phyloP scores from a whole-genome alignment of 2,329 filamentous ascomycete species.

The Penicillium thymicola region DNA sequence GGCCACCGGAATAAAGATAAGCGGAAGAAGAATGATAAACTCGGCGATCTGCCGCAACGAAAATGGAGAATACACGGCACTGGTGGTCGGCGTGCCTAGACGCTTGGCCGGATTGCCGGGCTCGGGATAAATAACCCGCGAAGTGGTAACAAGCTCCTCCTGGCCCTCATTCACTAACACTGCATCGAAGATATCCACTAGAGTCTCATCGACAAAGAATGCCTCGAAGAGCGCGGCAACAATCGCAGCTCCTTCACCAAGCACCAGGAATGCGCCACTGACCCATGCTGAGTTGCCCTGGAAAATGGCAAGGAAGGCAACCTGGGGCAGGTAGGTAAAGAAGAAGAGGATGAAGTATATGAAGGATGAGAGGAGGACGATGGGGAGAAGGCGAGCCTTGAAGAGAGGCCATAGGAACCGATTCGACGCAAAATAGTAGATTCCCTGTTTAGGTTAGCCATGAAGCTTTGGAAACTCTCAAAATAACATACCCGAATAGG shows the following conservation, averaged over 20 bases:
- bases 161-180: constrained; percentile 73
- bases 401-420: constrained; percentile 81
- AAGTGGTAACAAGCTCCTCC: constrained; percentile 63
- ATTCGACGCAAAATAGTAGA: constrained; percentile 76
- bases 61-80: constrained; percentile 81
- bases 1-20: constrained; percentile 82
- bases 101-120: constrained; percentile 71
- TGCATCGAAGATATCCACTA: constrained; percentile 81
- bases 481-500: constrained; percentile 43
- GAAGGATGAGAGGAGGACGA: constrained; percentile 75
- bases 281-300: constrained; percentile 85
- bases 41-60: constrained; percentile 87
- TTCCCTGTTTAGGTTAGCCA: constrained; percentile 52
- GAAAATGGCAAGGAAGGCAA: constrained; percentile 83
- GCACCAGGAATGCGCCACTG: constrained; percentile 78
- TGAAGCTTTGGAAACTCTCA: neutral
- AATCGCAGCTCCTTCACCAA: constrained; percentile 63
- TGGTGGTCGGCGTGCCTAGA: constrained; percentile 74
- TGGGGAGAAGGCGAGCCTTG: constrained; percentile 70
- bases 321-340: constrained; percentile 84
- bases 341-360: constrained; percentile 84
- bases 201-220: constrained; percentile 74
- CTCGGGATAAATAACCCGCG: constrained; percentile 64
- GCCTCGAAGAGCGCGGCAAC: constrained; percentile 70
- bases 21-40: constrained; percentile 71